These are phyloP conservation scores for Xylariaceae sp. DNA, from an alignment of 2,329 filamentous ascomycete species.

Conservation along the genomic window DNA sequence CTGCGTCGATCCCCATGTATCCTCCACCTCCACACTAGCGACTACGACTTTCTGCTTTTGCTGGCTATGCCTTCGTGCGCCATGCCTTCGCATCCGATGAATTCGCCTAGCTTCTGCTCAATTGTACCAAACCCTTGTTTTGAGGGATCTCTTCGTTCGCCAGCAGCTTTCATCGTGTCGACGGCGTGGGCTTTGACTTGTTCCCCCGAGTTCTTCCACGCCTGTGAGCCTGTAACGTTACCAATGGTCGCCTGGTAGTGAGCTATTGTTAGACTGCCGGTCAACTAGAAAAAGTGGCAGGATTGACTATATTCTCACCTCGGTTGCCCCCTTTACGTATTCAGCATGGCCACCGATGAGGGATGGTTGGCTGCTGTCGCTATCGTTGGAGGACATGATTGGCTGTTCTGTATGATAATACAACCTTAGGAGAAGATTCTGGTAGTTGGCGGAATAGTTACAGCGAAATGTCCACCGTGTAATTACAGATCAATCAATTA, in stretches of 20 bases:
- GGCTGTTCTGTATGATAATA: neutral
- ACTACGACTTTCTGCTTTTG: constrained; percentile 34
- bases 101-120: constrained; percentile 61
- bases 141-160: constrained; percentile 50
- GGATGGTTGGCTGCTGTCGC: constrained; percentile 44
- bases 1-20: neutral
- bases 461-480: no score
- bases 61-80: constrained; percentile 56
- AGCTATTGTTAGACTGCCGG: neutral
- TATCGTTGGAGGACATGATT: constrained; percentile 32
- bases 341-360: constrained; percentile 62
- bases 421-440: no score
- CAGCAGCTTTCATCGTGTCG: constrained; percentile 58
- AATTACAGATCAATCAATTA: neutral
- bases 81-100: constrained; percentile 67
- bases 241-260: constrained; percentile 53
- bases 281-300: neutral
- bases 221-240: constrained; percentile 55
- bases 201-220: constrained; percentile 61
- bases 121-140: constrained; percentile 57
- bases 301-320: constrained; percentile 42
- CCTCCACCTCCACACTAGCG: neutral
- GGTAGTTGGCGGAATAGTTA: no score
- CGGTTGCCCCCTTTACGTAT: constrained; percentile 64
- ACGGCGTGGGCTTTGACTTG: constrained; percentile 61